A percentile compares a stretch with the other conserved stretches of the same genome.
These are phyloP conservation scores for Erysiphe neolycopersici DNA, from an alignment of 2,329 filamentous ascomycete genomes.

Conservation along the genomic window DNA sequence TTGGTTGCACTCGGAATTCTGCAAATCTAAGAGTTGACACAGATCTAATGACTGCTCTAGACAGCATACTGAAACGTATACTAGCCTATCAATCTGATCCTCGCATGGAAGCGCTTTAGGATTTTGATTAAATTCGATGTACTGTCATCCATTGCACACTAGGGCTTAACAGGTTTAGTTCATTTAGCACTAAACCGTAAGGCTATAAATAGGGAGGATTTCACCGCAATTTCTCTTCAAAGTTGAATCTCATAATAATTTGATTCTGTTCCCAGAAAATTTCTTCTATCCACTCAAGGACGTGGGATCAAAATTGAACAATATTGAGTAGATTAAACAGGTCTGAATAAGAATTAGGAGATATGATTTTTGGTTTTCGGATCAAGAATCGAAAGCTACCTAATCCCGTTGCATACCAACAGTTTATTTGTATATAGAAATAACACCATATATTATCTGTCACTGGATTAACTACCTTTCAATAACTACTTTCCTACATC, in stretches of 20 bases:
- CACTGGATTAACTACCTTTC: no score
- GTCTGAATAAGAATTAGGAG: neutral
- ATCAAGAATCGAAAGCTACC: neutral
- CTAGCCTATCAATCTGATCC: neutral
- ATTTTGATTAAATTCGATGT: no score
- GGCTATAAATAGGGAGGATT: neutral
- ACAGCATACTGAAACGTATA: constrained; percentile 11
- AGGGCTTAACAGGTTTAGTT: no score
- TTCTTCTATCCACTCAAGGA: no score
- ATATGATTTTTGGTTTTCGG: neutral
- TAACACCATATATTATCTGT: no score
- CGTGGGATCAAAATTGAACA: neutral
- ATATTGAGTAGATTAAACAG: neutral
- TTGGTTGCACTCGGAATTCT: constrained; percentile 7
- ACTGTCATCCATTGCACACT: no score
- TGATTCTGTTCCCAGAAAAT: neutral
- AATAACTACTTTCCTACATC: no score
- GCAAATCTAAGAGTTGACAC: constrained; percentile 8
- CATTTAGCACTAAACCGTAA: neutral
- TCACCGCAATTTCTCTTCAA: neutral
- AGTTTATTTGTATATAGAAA: neutral
- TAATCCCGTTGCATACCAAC: neutral
- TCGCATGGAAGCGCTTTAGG: no score
- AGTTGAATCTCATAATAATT: neutral
- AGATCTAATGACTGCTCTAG: constrained; percentile 9